Evolutionary conservation across 1,284 basidiomycete species (phyloP), one percentile per base, ranked within the genome.

Genomic region (Trametes polyzona): DNA sequence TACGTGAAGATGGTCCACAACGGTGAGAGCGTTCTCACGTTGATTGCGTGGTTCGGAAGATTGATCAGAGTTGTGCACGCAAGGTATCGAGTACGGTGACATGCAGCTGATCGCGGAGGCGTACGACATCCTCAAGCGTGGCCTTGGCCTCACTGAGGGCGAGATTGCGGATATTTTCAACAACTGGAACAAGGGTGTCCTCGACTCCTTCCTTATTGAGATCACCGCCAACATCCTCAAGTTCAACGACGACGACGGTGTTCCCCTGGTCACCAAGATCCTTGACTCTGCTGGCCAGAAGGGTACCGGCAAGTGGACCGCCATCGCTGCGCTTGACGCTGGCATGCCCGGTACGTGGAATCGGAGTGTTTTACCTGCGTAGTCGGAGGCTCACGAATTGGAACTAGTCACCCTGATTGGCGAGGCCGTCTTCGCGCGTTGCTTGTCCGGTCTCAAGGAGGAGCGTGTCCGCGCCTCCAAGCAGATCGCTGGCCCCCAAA

Each of bases 1-100:
- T 96, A 95, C 74, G 92, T 96, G 74, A 98, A 97, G 85, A 96
- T 98, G 96, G 97, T 99, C 63, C 97, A 98, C 85, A 98, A 98
- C 71, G 95, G 93, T 88, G 78, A 74, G 71, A 70, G 65, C 52
- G 47, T 58, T 69, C 61, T 62, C 68, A 68, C 63, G 59, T 40
- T 33, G 58, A 49, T 42, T 60, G 29, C 26, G 35, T 53, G 36
- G 35, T 11, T 17, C 44, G 19, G n/a, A n/a, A 23, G 12, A 48
- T 57, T 58, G 58, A 47, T 57, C 30, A 61, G 64, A 55, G 42
- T 55, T 48, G 36, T 40, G 27, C 26, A 47, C n/a, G n/a, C 58
- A 66, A 92, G 90, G 95, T 82, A 98, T 98, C 76, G 95, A 98
- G 78, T 99, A 99, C 77, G 97, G 97, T 78, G 97, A 99, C 81